Base-by-base conservation (phyloP, 2,329 filamentous ascomycete species). In the Sarocladium brachiariae region DNA sequence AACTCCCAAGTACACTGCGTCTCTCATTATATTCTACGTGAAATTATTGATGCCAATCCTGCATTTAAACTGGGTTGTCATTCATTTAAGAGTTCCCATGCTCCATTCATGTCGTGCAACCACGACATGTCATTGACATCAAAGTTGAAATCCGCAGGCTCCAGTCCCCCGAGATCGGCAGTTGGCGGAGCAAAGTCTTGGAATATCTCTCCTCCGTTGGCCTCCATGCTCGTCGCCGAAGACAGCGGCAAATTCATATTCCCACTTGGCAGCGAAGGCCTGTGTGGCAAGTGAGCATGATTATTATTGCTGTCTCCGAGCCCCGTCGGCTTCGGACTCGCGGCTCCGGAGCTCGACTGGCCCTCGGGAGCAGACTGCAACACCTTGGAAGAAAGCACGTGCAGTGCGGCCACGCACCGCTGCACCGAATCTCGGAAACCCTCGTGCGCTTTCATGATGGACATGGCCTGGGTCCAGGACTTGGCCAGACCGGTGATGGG, bases 321-420 rank as follows among this genome's bases (percentile, higher is more conserved):
- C 16, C 16, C n/a, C 37, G 34, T n/a, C 37, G 16, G 30, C 41
- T 46, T 31, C n/a, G 25, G 23, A 21, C 18, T 49, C 33, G 25
- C 35, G 5, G 14, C 21, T 3, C 11, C 35, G 31, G 38, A 33
- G 4, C 11, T 41, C n/a, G 24, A 23, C 18, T 21, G 41, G 11
- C 50, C 51, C 34, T 53, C 35, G 2, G 23, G 48, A 1, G 37
- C 13, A 14, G 52, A 49, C 23, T 64, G 61, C 2, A 63, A 30
- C 2, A 67, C 63, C 50, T 67, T 68, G 0, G 61, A 57, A 0
- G 65, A 68, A 1, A 69, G 50, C 8, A 67, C 65, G 7, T 66
- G 60, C 10, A 69, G 49, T 0, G 65, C 65, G 0, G 65, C 59
- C 1, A 65, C 58, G 5, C 66, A 68, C 18, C 63, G 52, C 2